Evolutionary conservation across 495 filamentous ascomycete species (phyloP), one percentile per base, ranked within the genome.

Genomic region (Aspergillus homomorphus): DNA sequence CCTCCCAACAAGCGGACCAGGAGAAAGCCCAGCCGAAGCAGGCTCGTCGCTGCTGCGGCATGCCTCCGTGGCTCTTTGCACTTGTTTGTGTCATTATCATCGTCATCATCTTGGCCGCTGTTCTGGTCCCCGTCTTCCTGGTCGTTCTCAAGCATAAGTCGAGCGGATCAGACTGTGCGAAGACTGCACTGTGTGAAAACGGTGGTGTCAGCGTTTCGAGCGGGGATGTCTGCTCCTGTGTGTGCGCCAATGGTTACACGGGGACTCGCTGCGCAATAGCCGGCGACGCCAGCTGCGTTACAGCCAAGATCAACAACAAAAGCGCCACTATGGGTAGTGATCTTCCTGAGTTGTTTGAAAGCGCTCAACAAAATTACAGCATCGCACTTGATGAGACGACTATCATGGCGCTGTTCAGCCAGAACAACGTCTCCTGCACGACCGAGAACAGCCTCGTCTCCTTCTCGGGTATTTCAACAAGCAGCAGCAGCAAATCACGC

Each of bases 391-490:
- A 86, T 58, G 72, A 78, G 8, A 76, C 81, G 4, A 77, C 78
- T 8, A 77, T 98, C 61, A 79, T 96, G 58, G 82, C 86, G 0
- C 81, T 91, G 49, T 92, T 98, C 71, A 90, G 86, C 65, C 72
- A 80, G 43, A 84, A 77, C 33, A 86, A 86, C 57, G 77, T 95
- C 30, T 86, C 85, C 49, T 98, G 94, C 71, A 83, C 80, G 1
- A 82, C 85, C 0, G 85, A 96, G 72, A 97, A 97, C 60, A 85
- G 89, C 0, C 82, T 98, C 20, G 86, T 98, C 8, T 87, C 89
- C 0, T 95, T 98, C 64, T 81, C 86, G 54, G 84, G 86, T 24
- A 63, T 71, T 28, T 73, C 22, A 9, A 64, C 33, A 48, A 56
- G 51, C 41, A 69, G 42, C 45, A 70, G 50, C 48, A 66, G 63